Conservation (phyloP, 192 early-diverging fungal genomes). For the Entomortierella parvispora region DNA sequence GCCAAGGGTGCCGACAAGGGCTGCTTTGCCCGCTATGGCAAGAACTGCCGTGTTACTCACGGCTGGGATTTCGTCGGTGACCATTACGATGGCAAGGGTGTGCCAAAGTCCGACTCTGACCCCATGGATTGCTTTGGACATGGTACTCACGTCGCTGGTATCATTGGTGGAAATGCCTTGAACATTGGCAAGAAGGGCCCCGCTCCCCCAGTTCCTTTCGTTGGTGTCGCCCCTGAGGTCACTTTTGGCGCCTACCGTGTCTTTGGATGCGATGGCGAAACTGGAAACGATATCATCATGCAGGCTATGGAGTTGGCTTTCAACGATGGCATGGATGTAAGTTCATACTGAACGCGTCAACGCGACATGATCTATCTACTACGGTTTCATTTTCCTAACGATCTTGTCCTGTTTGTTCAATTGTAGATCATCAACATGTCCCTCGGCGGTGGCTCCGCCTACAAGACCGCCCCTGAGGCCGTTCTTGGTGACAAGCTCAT, state of each 20-base stretch:
- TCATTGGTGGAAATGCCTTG: conserved; percentile 68
- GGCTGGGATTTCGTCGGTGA: conserved; percentile 65
- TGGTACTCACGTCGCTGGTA: conserved; percentile 52
- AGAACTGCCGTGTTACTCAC: conserved; percentile 63
- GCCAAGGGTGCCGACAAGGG: conserved; percentile 31
- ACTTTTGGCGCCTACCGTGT: conserved; percentile 69
- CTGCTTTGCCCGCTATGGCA: conserved; percentile 71
- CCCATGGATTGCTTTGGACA: not conserved
- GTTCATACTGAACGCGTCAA: conserved; percentile 4
- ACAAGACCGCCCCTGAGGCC: conserved; percentile 57
- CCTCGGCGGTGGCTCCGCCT: conserved; percentile 63
- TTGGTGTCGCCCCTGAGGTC: conserved; percentile 67
- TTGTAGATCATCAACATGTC: conserved; percentile 67
- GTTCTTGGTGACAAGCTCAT: conserved; percentile 51
- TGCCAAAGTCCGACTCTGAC: conserved; percentile 34
- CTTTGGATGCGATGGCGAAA: conserved; percentile 63
- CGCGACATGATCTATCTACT: not conserved
- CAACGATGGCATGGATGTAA: conserved; percentile 25
- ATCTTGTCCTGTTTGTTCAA: not conserved
- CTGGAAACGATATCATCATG: conserved; percentile 62
- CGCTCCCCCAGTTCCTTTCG: conserved; percentile 17
- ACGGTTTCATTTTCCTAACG: too few species aligned
- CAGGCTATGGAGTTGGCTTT: conserved; percentile 51
- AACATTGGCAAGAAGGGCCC: conserved; percentile 19
- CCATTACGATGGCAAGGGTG: conserved; percentile 52